Base-by-base conservation (phyloP, 2,329 filamentous ascomycete genomes). In the Exophiala dermatitidis region DNA sequence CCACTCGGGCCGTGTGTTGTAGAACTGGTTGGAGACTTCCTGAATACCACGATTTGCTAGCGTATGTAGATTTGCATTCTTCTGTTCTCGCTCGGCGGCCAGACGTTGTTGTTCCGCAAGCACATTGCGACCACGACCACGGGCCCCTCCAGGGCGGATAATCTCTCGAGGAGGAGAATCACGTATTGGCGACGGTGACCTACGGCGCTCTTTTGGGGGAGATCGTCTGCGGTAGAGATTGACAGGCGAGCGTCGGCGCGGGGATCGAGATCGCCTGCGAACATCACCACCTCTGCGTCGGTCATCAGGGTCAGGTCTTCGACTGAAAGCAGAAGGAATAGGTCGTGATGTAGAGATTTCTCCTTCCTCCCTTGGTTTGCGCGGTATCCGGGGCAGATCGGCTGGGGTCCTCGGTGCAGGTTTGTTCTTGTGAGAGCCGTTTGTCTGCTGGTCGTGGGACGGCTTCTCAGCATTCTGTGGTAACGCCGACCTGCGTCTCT, bases 1-100 rank as follows among this genome's bases (percentile, higher is more conserved):
- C 37, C 91, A 83, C 73, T 98, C 87, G 0, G 91, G 91, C 0
- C 97, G 91, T 36, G 87, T 85, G 71, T 98, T 98, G 77, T 98
- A 98, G 71, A 96, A 91, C 61, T 95, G 85, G 47, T 85, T 82
- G 46, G 97, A 93, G 5, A 95, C 84, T 65, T 97, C 89, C 63
- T 90, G 83, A 40, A 88, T 83, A 41, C 83, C 84, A 46, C 83
- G 72, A 30, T 72, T 71, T 33, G 66, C 66, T 30, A 38, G 45
- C 7, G 29, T 31, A 1, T 31, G 9, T 68, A 64, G 33, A 53
- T 62, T 28, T 62, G 52, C 55, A 40, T 57, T 48, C 68, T 66
- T 55, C 67, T 64, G 64, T 38, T 70, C 69, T 30, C 72, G 69
- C 48, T 74, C 72, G 29, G 71, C 64, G 47, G 58, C 57, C 41